Conservation (phyloP, 75 land plant genomes). For the Azolla pinnata region DNA sequence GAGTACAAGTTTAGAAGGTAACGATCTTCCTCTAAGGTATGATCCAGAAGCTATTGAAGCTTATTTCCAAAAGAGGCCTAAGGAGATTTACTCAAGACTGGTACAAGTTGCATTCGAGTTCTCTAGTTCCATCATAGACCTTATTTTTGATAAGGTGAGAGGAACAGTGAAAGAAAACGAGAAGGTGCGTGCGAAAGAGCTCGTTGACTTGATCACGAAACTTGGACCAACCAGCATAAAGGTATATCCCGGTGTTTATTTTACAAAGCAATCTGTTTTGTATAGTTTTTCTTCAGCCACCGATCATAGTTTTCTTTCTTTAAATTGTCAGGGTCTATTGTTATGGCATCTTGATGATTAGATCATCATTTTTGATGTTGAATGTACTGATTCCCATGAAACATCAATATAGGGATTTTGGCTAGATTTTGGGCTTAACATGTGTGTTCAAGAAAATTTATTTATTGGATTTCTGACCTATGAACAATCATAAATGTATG, state of each 20-base stretch:
- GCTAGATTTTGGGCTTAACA: no score
- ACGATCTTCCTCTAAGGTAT: conserved; percentile 24
- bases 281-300: no score
- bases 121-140: conserved; percentile 13
- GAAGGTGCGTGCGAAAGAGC: conserved; percentile 18
- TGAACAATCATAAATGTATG: no score
- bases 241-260: conserved; percentile 14
- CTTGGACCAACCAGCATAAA: conserved; percentile 37
- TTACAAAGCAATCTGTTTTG: not conserved
- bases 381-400: no score
- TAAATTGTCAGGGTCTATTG: no score
- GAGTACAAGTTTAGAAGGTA: conserved; percentile 11
- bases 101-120: conserved; percentile 15
- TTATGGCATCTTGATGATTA: no score
- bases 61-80: conserved; percentile 18
- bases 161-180: conserved; percentile 21
- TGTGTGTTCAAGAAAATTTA: no score
- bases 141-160: conserved; percentile 16
- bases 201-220: conserved; percentile 21
- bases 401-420: no score
- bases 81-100: conserved; percentile 10
- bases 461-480: no score
- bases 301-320: no score
- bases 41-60: conserved; percentile 26
- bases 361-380: no score